Base-by-base conservation (phyloP, 305 asterid genomes). In the Salvia sclarea region DNA sequence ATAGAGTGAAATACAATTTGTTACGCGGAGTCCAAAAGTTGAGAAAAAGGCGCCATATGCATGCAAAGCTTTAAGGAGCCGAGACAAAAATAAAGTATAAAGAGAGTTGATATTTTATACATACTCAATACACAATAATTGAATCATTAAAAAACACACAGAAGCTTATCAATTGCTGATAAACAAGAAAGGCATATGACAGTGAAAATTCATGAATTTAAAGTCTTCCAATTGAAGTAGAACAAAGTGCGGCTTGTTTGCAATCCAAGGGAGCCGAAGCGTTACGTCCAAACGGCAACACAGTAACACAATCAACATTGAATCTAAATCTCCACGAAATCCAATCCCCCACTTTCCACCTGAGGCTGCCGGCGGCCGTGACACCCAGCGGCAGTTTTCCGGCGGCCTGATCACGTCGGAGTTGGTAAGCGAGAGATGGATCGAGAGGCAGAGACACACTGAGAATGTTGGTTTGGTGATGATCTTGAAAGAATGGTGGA, bases 271-370 rank as follows among this genome's bases (percentile, higher is more conserved):
- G 80, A 16, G 70, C 72, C 33, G 80, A 68, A 25, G 72, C 63
- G 44, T 49, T 60, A 50, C 66, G 61, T 53, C 85, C 84, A 56
- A 78, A 77, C 6, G 85, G 79, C 80, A 83, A 22, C 59, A 77
- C 8, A 18, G 80, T 82, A 4, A 61, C 25, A 67, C 94, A 88
- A 31, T 85, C 77, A 0, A 83, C 85, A 13, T 33, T 76, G 50
- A 88, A 79, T 66, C 84, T 72, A 20, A 81, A 67, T 73, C 79
- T 80, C n/a, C 92, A 85, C 0, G 96, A 88, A 65, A 82, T 84
- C 92, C 91, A 91, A 58, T 74, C 78, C 48, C 95, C 95, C 16
- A 88, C 82, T 79, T 80, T 84, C 97, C 96, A 88, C 50, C 92
- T 71, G 2, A 88, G 80, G 45, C 75, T 66, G 6, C 96, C 96